Conservation (phyloP, 345 rosid genomes). For the Lepidium sativum region DNA sequence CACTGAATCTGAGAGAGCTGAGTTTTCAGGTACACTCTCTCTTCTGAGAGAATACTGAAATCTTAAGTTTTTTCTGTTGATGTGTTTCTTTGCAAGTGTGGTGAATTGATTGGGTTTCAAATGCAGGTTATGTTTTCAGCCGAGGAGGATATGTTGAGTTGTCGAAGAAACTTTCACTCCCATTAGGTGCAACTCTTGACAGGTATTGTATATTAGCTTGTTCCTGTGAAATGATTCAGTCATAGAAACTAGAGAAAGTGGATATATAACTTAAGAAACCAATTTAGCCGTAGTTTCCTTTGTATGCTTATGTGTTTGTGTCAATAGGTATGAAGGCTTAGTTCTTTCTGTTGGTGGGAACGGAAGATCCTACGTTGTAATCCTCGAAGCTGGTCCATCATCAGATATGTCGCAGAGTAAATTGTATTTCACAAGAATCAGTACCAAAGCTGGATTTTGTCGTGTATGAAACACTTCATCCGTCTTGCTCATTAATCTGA, state of each 20-base stretch:
- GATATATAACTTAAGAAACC: neutral
- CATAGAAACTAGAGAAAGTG: neutral
- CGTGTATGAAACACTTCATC: constrained; percentile 43
- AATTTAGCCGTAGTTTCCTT: neutral
- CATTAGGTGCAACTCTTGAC: constrained; percentile 84
- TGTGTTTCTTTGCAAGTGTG: too few relatives aligned
- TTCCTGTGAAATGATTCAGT: neutral
- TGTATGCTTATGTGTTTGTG: constrained; percentile 1
- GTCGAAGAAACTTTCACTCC: constrained; percentile 69
- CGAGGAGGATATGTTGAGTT: constrained; percentile 94
- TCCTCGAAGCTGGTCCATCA: constrained; percentile 95
- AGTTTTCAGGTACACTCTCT: constrained; percentile 62
- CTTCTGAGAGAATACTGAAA: neutral
- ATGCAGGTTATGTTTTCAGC: constrained; percentile 74
- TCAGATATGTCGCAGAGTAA: constrained; percentile 81
- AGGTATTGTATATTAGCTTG: constrained; percentile 34
- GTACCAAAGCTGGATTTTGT: constrained; percentile 87
- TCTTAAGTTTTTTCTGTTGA: neutral
- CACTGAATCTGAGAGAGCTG: constrained; percentile 75
- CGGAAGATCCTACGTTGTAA: constrained; percentile 83
- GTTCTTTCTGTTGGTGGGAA: constrained; percentile 95
- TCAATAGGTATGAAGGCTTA: constrained; percentile 73
- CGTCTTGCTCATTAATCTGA: neutral
- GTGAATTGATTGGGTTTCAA: neutral
- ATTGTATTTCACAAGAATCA: constrained; percentile 79